A percentile compares a stretch with the other conserved stretches of the same genome.
These are phyloP conservation scores for Xylariaceae sp. DNA, from an alignment of 2,329 filamentous ascomycete genomes.

Conservation along the genomic window DNA sequence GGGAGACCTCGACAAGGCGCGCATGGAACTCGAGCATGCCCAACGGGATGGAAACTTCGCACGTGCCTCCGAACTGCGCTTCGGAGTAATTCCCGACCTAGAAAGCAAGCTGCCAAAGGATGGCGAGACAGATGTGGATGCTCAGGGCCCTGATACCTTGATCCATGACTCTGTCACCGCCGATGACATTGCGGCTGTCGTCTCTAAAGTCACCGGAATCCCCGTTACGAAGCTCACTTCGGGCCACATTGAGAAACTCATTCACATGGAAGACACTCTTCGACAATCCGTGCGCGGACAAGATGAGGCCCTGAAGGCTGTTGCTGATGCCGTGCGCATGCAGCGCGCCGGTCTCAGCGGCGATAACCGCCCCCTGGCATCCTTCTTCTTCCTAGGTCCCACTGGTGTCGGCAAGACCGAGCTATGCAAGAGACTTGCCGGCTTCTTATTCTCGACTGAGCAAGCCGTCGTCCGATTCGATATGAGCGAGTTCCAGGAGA, in stretches of 20 bases:
- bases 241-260: conserved; percentile 88
- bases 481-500: conserved; percentile 97
- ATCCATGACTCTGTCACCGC: conserved; percentile 93
- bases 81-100: conserved; percentile 76
- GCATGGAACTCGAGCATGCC: conserved; percentile 79
- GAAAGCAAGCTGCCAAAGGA: conserved; percentile 78
- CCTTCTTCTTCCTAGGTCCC: conserved; percentile 95
- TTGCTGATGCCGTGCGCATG: conserved; percentile 88
- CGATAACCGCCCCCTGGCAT: conserved; percentile 85
- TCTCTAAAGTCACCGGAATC: conserved; percentile 86
- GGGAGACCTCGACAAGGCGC: conserved; percentile 79
- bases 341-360: conserved; percentile 88
- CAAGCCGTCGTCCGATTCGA: conserved; percentile 89
- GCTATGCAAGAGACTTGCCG: conserved; percentile 90
- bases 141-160: conserved; percentile 48
- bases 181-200: conserved; percentile 89
- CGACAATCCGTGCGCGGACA: conserved; percentile 82
- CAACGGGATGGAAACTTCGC: conserved; percentile 85
- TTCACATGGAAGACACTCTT: conserved; percentile 91
- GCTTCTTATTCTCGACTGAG: conserved; percentile 89
- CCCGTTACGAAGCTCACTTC: conserved; percentile 88
- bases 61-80: conserved; percentile 84
- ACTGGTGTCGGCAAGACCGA: conserved; percentile 98
- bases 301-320: conserved; percentile 85
- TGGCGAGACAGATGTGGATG: conserved; percentile 40